Percentiles rank a stretch among this genome's conserved stretches.
Evolutionary conservation across 2,329 filamentous ascomycete genomes (phyloP).

Genomic region (Microdochium trichocladiopsis): DNA sequence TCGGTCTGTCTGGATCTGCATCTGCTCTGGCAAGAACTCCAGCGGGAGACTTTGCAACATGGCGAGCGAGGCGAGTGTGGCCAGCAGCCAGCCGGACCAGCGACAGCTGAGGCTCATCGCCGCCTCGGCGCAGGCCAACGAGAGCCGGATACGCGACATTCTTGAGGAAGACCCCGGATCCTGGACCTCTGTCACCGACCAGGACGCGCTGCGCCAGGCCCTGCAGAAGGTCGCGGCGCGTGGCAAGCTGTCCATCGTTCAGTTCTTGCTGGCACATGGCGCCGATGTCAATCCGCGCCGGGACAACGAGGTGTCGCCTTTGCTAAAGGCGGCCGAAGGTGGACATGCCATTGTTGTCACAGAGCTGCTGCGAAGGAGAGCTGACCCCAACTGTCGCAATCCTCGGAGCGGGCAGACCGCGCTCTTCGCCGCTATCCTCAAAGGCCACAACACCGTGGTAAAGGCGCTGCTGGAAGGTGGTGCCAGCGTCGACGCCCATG

Average conservation of each 20-base stretch:
- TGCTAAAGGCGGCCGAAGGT: slow-evolving; percentile 28
- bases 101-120: slow-evolving; percentile 27
- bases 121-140: slow-evolving; percentile 28
- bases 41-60: background rate
- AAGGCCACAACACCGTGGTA: slow-evolving; percentile 24
- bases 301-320: slow-evolving; percentile 25
- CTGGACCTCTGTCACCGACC: slow-evolving; percentile 24
- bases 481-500: slow-evolving; percentile 23
- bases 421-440: slow-evolving; percentile 25
- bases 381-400: slow-evolving; percentile 23
- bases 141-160: slow-evolving; percentile 25
- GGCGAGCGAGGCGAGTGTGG: slow-evolving; percentile 22
- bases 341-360: slow-evolving; percentile 24
- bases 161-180: slow-evolving; percentile 21
- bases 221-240: slow-evolving; percentile 28
- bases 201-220: slow-evolving; percentile 26
- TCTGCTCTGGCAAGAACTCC: no score
- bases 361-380: slow-evolving; percentile 22
- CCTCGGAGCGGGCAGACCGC: slow-evolving; percentile 24
- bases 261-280: slow-evolving; percentile 28
- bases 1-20: no score
- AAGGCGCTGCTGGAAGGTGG: slow-evolving; percentile 20
- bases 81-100: slow-evolving; percentile 28
- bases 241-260: slow-evolving; percentile 24
- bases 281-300: slow-evolving; percentile 26